Evolutionary conservation across 2,329 filamentous ascomycete genomes (phyloP).

Genomic region (Albophoma yamanashiensis): DNA sequence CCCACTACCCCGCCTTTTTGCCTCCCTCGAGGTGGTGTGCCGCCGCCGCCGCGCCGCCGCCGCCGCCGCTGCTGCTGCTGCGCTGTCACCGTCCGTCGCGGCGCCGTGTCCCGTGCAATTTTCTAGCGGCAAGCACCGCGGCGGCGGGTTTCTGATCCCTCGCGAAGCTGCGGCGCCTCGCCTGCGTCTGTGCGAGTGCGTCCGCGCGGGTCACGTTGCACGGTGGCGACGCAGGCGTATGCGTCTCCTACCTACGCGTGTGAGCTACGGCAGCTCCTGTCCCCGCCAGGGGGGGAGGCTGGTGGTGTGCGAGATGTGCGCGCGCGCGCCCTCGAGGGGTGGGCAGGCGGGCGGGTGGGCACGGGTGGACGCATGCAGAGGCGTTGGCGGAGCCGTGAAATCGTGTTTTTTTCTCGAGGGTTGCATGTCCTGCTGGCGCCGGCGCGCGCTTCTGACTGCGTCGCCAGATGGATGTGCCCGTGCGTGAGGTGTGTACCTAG

Average conservation of each 20-base stretch:
- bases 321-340: neutral
- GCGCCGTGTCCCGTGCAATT: neutral
- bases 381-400: neutral
- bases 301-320: neutral
- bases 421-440: neutral
- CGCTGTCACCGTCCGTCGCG: neutral
- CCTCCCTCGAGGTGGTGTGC: neutral
- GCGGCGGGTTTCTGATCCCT: neutral
- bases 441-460: neutral
- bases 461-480: neutral
- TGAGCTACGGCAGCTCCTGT: neutral
- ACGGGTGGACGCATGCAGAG: neutral
- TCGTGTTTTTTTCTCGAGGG: neutral
- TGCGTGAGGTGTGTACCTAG: neutral
- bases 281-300: neutral
- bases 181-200: neutral
- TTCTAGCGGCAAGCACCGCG: neutral
- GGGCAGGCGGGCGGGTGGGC: neutral
- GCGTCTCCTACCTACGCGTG: neutral
- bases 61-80: neutral
- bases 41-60: too few species aligned
- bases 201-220: neutral
- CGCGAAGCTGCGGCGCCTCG: neutral
- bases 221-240: neutral
- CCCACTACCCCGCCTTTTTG: neutral